These are phyloP conservation scores for Metschnikowia similis DNA, from an alignment of 805 yeast genomes.

Conservation along the genomic window DNA sequence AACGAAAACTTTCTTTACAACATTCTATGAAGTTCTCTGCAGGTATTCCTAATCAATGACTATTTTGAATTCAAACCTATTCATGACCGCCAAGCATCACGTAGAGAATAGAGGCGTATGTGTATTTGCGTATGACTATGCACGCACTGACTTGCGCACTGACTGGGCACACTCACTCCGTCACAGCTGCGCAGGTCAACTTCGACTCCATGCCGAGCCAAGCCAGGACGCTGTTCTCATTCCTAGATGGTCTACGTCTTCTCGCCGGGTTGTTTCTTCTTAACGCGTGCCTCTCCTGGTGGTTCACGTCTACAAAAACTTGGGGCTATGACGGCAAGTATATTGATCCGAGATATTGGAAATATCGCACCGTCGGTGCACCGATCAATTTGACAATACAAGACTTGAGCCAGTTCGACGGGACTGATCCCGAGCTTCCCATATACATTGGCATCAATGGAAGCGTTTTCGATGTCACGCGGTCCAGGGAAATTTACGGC, in stretches of 20 bases:
- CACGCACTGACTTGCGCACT: not conserved
- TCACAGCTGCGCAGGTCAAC: not conserved
- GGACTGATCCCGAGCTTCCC: slow-evolving; percentile 45
- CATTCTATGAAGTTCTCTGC: slow-evolving; percentile 1
- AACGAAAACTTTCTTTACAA: slow-evolving; percentile 12
- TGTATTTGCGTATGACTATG: not conserved
- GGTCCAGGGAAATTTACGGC: slow-evolving; percentile 50
- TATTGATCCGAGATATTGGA: slow-evolving; percentile 40
- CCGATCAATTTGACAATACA: slow-evolving; percentile 35
- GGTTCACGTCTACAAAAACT: slow-evolving; percentile 51
- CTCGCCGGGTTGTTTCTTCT: slow-evolving; percentile 44
- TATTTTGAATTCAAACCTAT: not conserved
- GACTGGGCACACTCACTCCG: not conserved
- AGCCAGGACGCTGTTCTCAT: not conserved
- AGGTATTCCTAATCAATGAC: not conserved
- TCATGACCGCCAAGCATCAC: not conserved
- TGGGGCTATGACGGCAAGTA: slow-evolving; percentile 61
- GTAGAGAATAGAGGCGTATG: not conserved
- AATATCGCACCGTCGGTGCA: slow-evolving; percentile 17
- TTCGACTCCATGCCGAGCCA: not conserved
- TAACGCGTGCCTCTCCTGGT: slow-evolving; percentile 50
- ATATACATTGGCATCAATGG: slow-evolving; percentile 60
- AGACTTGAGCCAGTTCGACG: slow-evolving; percentile 49
- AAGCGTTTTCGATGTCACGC: slow-evolving; percentile 59
- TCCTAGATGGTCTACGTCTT: slow-evolving; percentile 42